Evolutionary conservation across 192 early-diverging fungal genomes (phyloP).

Genomic region (Chytriomyces hyalinus): DNA sequence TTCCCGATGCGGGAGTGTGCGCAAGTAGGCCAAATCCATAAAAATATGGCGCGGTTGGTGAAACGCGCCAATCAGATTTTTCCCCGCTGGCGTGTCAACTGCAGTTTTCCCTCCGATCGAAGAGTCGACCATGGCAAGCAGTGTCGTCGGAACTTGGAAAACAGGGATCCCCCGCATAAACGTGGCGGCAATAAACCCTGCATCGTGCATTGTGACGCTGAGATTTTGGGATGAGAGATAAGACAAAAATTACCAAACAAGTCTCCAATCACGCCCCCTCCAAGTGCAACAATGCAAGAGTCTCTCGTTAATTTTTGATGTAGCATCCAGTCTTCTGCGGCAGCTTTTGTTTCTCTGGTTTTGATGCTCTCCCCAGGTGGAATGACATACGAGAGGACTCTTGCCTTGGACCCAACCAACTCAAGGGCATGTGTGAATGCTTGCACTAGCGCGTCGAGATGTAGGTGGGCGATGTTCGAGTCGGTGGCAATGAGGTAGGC

Average conservation of each 20-base stretch:
- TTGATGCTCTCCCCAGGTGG: conserved; percentile 89
- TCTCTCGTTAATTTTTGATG: conserved; percentile 85
- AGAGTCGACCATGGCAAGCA: conserved; percentile 97
- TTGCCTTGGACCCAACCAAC: conserved; percentile 7
- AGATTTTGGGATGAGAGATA: conserved; percentile 19
- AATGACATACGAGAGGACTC: conserved; percentile 76
- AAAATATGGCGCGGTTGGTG: conserved; percentile 94
- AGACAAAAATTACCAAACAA: conserved; percentile 66
- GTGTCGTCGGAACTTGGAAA: conserved; percentile 93
- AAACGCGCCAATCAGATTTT: conserved; percentile 95
- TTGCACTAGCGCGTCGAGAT: conserved; percentile 52
- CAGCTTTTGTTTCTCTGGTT: conserved; percentile 82
- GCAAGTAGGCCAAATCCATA: conserved; percentile 85
- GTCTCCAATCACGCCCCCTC: conserved; percentile 98
- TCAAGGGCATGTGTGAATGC: background rate
- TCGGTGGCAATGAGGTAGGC: conserved; percentile 92
- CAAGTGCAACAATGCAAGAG: conserved; percentile 89
- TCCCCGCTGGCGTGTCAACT: conserved; percentile 91
- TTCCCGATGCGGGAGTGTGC: conserved; percentile 86
- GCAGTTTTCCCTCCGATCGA: conserved; percentile 97
- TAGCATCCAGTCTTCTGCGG: conserved; percentile 93
- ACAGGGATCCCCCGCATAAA: conserved; percentile 97
- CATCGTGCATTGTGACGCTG: conserved; percentile 10
- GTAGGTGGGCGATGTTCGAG: conserved; percentile 77
- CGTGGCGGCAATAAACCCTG: conserved; percentile 91